Percentiles rank a stretch among this genome's conserved stretches.
phyloP scores from a whole-genome alignment of 768 basidiomycete species.

The Hysterangium stoloniferum region DNA sequence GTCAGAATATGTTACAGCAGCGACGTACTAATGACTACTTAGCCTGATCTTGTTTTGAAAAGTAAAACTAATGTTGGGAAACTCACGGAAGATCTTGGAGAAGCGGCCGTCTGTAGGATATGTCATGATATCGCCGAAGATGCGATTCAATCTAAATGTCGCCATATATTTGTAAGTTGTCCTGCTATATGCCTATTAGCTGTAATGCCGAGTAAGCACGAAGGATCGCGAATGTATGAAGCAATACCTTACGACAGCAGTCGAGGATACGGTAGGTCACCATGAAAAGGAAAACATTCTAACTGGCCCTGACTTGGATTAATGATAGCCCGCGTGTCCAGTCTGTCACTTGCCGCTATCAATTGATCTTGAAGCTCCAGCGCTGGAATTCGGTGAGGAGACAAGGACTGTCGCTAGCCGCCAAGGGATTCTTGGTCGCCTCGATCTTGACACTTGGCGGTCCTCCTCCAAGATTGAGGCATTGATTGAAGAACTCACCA shows the following conservation, averaged over 20 bases:
- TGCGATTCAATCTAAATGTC: slow-evolving; percentile 88
- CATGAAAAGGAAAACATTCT: background rate
- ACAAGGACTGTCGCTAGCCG: slow-evolving; percentile 32
- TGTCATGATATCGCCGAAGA: slow-evolving; percentile 98
- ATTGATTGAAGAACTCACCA: slow-evolving; percentile 85
- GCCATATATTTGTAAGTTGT: slow-evolving; percentile 66
- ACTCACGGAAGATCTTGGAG: slow-evolving; percentile 54
- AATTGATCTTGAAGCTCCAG: slow-evolving; percentile 93
- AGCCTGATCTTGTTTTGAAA: slow-evolving; percentile 85
- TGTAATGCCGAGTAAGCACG: background rate
- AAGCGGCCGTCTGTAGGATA: slow-evolving; percentile 86
- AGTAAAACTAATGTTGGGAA: slow-evolving; percentile 69
- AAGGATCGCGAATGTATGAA: slow-evolving; percentile 87
- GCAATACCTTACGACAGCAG: slow-evolving; percentile 75
- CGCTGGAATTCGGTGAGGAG: slow-evolving; percentile 72
- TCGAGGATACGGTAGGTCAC: slow-evolving; percentile 53
- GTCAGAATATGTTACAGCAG: background rate
- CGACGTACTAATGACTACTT: slow-evolving; percentile 14
- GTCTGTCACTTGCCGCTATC: slow-evolving; percentile 89
- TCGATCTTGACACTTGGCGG: slow-evolving; percentile 85
- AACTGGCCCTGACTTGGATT: background rate
- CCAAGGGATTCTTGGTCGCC: slow-evolving; percentile 89
- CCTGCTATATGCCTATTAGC: background rate
- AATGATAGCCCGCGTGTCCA: slow-evolving; percentile 75
- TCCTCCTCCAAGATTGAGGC: slow-evolving; percentile 98